These are phyloP conservation scores for Fusarium sp. DNA, from an alignment of 2,329 filamentous ascomycete species.

Conservation along the genomic window DNA sequence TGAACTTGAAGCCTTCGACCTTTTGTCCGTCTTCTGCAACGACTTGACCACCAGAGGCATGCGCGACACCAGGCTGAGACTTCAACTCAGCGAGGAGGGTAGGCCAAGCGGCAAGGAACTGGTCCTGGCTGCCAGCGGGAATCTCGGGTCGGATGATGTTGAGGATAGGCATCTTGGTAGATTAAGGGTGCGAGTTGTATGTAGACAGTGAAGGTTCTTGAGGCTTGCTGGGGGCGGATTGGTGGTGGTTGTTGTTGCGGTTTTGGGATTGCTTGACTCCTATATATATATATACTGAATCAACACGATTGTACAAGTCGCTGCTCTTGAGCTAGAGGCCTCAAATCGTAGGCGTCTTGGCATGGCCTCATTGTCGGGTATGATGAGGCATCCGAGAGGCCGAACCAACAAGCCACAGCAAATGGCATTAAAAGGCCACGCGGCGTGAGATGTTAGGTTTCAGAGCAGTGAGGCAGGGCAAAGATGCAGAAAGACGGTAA, in stretches of 20 bases:
- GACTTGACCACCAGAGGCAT: slow-evolving; percentile 11
- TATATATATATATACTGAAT: too few relatives aligned
- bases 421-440: background rate
- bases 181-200: background rate
- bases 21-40: slow-evolving; percentile 17
- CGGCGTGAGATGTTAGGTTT: background rate
- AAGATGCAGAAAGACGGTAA: background rate
- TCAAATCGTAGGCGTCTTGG: too few relatives aligned
- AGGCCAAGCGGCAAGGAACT: slow-evolving; percentile 27
- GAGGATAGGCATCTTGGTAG: slow-evolving; percentile 25
- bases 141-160: slow-evolving; percentile 17
- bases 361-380: background rate
- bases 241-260: too few relatives aligned
- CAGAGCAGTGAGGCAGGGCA: background rate
- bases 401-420: background rate
- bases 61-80: slow-evolving; percentile 19
- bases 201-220: background rate
- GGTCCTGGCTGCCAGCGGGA: slow-evolving; percentile 15
- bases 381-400: background rate
- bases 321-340: too few relatives aligned
- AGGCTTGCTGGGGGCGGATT: too few relatives aligned
- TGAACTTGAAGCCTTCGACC: slow-evolving; percentile 14
- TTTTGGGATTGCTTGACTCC: too few relatives aligned
- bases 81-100: slow-evolving; percentile 18
- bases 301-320: too few relatives aligned